Conservation (phyloP, 2,329 filamentous ascomycete species). For the Pseudofabraea citricarpa region DNA sequence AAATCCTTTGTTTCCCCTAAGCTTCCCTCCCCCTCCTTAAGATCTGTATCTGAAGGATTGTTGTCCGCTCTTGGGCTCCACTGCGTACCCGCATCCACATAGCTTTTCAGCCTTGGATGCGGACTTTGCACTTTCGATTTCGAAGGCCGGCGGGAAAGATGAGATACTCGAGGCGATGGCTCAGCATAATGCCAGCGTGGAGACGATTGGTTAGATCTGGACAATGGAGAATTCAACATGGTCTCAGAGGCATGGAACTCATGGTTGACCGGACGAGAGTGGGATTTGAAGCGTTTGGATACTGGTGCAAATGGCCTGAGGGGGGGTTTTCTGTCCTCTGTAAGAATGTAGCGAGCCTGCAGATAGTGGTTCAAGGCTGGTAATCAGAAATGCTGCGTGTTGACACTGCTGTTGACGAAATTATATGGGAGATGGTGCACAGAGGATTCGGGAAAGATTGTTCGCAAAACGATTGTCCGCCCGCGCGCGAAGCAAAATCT, state of each 20-base stretch:
- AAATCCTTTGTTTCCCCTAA: no score
- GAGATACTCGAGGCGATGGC: constrained; percentile 17
- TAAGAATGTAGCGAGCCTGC: no score
- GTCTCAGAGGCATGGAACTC: constrained; percentile 14
- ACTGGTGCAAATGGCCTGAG: no score
- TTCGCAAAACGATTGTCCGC: no score
- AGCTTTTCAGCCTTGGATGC: constrained; percentile 14
- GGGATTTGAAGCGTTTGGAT: no score
- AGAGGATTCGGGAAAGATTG: no score
- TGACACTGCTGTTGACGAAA: no score
- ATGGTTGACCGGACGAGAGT: constrained; percentile 11
- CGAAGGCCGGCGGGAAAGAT: constrained; percentile 19
- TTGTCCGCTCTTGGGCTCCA: constrained; percentile 16
- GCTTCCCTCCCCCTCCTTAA: neutral
- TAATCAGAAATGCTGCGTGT: no score
- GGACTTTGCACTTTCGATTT: constrained; percentile 13
- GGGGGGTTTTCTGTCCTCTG: no score
- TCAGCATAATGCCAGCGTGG: constrained; percentile 25
- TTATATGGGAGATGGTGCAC: no score
- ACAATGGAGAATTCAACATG: constrained; percentile 25
- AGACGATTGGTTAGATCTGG: constrained; percentile 19
- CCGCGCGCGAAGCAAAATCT: no score
- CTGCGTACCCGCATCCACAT: constrained; percentile 26
- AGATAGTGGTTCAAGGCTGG: no score
- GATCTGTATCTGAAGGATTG: neutral